Percentiles rank a stretch among this genome's conserved stretches.
These are phyloP conservation scores for Chytriomyces confervae DNA, from an alignment of 192 early-diverging fungal species.

Conservation along the genomic window DNA sequence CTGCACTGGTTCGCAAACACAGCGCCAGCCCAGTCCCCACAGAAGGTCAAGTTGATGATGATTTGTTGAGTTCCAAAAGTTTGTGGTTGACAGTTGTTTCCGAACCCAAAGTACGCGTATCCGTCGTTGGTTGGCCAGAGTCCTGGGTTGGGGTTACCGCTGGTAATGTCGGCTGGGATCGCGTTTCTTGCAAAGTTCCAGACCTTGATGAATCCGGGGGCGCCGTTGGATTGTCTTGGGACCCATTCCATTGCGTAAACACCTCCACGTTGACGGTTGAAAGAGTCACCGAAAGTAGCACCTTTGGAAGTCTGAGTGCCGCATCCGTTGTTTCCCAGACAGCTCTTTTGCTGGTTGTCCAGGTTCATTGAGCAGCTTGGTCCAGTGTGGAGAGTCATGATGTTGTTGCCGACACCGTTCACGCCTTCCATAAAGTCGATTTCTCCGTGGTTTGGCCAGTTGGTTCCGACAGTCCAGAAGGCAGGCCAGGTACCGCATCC, in stretches of 20 bases:
- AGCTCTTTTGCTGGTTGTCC: neutral
- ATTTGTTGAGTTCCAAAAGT: slow-evolving; percentile 35
- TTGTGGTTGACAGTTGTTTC: slow-evolving; percentile 26
- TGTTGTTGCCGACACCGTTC: slow-evolving; percentile 37
- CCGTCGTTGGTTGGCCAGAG: slow-evolving; percentile 35
- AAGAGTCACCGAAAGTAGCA: slow-evolving; percentile 36
- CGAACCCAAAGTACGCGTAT: slow-evolving; percentile 38
- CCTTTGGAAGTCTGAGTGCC: slow-evolving; percentile 2
- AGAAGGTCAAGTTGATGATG: slow-evolving; percentile 33
- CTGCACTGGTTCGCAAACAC: slow-evolving; percentile 2
- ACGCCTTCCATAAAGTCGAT: slow-evolving; percentile 59
- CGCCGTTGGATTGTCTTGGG: neutral
- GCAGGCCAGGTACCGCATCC: slow-evolving; percentile 63
- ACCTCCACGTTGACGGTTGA: slow-evolving; percentile 49
- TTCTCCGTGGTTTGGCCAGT: slow-evolving; percentile 55
- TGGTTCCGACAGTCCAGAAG: slow-evolving; percentile 53
- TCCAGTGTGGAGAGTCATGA: slow-evolving; percentile 44
- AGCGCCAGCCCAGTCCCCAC: slow-evolving; percentile 43
- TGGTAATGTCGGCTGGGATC: slow-evolving; percentile 47
- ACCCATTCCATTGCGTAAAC: slow-evolving; percentile 50
- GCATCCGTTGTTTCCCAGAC: slow-evolving; percentile 28
- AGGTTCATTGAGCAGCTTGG: slow-evolving; percentile 44
- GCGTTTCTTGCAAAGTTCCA: slow-evolving; percentile 40
- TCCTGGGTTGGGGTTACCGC: slow-evolving; percentile 41
- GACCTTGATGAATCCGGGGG: slow-evolving; percentile 42